phyloP scores from a whole-genome alignment of 441 rosid species.

The Theobroma grandiflorum region DNA sequence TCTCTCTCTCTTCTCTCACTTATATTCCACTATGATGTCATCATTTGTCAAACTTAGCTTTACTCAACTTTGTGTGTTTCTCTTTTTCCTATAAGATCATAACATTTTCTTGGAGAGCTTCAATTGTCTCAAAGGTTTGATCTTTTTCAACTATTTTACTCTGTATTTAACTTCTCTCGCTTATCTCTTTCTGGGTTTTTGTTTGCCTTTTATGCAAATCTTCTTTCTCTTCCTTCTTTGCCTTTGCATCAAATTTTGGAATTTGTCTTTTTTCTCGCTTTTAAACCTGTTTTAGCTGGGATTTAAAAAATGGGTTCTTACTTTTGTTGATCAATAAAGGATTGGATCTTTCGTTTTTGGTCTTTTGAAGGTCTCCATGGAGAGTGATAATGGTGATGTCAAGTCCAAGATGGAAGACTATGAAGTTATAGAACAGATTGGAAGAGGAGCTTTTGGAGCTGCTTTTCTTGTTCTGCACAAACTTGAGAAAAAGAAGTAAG shows the following conservation, averaged over 20 bases:
- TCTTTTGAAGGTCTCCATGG: slow-evolving; percentile 57
- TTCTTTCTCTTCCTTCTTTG: background rate
- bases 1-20: slow-evolving; percentile 30
- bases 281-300: background rate
- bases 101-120: slow-evolving; percentile 2
- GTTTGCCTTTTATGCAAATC: slow-evolving; percentile 7
- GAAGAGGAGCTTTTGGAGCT: slow-evolving; percentile 81
- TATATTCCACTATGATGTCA: slow-evolving; percentile 19
- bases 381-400: slow-evolving; percentile 48
- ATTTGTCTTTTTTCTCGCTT: slow-evolving; percentile 1
- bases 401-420: slow-evolving; percentile 79
- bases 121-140: slow-evolving; percentile 19
- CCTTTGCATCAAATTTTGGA: background rate
- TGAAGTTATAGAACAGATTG: slow-evolving; percentile 83
- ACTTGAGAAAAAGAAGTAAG: slow-evolving; percentile 71
- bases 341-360: slow-evolving; percentile 15
- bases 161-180: slow-evolving; percentile 23
- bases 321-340: slow-evolving; percentile 16
- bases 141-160: slow-evolving; percentile 14
- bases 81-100: slow-evolving; percentile 33
- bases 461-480: slow-evolving; percentile 87
- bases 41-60: slow-evolving; percentile 42
- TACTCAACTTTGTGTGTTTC: slow-evolving; percentile 35
- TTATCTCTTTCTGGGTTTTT: background rate
- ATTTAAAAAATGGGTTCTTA: slow-evolving; percentile 15